These are phyloP conservation scores for Lecanicillium sp. DNA, from an alignment of 2,329 filamentous ascomycete species.

Conservation along the genomic window DNA sequence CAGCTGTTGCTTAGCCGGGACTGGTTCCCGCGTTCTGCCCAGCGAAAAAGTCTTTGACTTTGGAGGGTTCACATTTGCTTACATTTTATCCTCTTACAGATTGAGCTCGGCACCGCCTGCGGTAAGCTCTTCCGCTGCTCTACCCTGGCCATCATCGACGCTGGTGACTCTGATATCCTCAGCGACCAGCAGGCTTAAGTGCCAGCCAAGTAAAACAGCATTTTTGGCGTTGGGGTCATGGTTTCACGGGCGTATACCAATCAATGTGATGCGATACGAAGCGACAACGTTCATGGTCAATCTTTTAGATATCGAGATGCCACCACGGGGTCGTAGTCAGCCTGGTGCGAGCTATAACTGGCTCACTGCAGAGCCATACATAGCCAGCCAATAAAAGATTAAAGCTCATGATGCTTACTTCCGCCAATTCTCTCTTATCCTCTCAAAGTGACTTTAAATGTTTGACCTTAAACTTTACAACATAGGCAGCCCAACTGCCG, in stretches of 20 bases:
- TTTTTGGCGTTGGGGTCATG: constrained; percentile 35
- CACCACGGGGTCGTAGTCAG: neutral
- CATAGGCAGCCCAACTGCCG: too few relatives aligned
- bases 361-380: constrained; percentile 4
- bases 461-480: too few relatives aligned
- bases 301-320: constrained; percentile 4
- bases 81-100: constrained; percentile 53
- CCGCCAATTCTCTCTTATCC: neutral
- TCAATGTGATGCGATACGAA: constrained; percentile 24
- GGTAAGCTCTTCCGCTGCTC: constrained; percentile 99
- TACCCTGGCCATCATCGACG: constrained; percentile 94
- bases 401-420: constrained; percentile 9
- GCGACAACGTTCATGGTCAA: constrained; percentile 13
- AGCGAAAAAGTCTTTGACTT: constrained; percentile 93
- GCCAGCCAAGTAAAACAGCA: constrained; percentile 7
- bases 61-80: constrained; percentile 71
- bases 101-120: constrained; percentile 95
- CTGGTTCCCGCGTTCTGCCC: constrained; percentile 48
- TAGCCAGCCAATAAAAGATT: constrained; percentile 13
- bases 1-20: constrained; percentile 9
- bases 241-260: constrained; percentile 29
- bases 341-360: neutral
- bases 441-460: too few relatives aligned
- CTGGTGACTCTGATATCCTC: constrained; percentile 97
- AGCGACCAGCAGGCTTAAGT: constrained; percentile 61